phyloP scores from a whole-genome alignment of 371 early-diverging fungal species.

The Capillidium heterosporum region DNA sequence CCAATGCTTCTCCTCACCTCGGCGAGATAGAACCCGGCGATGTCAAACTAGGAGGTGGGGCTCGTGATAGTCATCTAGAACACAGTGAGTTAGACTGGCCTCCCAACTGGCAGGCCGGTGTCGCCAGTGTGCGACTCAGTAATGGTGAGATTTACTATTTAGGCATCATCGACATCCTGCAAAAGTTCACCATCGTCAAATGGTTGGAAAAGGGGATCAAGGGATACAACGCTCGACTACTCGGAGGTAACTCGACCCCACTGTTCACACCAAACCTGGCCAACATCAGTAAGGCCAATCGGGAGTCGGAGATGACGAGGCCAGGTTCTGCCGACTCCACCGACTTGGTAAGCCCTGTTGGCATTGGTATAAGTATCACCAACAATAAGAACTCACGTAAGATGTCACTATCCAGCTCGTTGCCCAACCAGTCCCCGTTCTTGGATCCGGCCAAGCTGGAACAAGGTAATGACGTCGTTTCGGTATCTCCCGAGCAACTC shows the following conservation, averaged over 20 bases:
- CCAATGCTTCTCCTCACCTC: neutral
- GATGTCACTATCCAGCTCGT: neutral
- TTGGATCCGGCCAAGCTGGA: neutral
- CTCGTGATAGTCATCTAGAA: neutral
- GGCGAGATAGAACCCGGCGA: too few relatives aligned
- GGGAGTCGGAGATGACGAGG: neutral
- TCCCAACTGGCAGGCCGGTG: constrained; percentile 12
- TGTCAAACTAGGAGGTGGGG: too few relatives aligned
- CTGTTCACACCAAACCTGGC: neutral
- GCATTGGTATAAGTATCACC: too few relatives aligned
- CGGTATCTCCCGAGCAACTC: neutral
- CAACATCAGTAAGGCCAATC: neutral
- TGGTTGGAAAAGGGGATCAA: constrained; percentile 30
- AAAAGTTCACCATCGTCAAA: constrained; percentile 30
- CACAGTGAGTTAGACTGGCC: neutral
- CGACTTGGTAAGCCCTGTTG: neutral
- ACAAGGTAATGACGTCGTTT: neutral
- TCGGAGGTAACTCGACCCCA: constrained; percentile 3
- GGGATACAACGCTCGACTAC: constrained; percentile 15
- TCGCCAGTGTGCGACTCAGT: constrained; percentile 9
- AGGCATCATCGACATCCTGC: constrained; percentile 33
- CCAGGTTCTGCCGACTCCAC: neutral
- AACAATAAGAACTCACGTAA: neutral
- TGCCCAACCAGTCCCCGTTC: neutral
- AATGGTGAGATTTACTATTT: constrained; percentile 25